Evolutionary conservation across 768 basidiomycete genomes (phyloP).

Genomic region (Scleroderma citrinum): DNA sequence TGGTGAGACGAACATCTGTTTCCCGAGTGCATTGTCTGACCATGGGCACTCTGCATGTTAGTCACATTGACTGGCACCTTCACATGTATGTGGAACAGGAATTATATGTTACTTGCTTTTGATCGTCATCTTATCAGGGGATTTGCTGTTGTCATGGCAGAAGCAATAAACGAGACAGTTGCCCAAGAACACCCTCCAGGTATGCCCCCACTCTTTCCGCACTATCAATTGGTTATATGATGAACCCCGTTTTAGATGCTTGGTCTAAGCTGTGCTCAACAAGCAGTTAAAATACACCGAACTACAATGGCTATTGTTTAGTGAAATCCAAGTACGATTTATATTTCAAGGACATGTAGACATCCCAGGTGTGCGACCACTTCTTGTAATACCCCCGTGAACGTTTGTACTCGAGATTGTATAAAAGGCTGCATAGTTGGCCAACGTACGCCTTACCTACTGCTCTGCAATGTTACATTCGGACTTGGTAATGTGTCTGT

Average conservation of each 20-base stretch:
- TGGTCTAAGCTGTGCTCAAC: conserved; percentile 10
- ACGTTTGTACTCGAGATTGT: no score
- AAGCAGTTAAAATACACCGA: no score
- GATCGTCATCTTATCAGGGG: conserved; percentile 32
- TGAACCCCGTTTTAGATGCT: neutral
- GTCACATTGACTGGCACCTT: conserved; percentile 20
- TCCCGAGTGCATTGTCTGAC: neutral
- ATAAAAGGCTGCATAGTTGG: no score
- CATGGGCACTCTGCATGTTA: neutral
- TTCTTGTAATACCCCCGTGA: no score
- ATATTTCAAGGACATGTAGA: no score
- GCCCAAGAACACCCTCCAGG: conserved; percentile 9
- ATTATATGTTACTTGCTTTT: neutral
- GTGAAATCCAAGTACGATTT: no score
- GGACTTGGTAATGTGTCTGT: no score
- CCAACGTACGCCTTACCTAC: no score
- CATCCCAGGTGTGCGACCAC: no score
- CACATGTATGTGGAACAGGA: conserved; percentile 4
- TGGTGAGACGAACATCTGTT: conserved; percentile 8
- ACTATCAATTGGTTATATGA: neutral
- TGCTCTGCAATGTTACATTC: no score
- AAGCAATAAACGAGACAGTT: conserved; percentile 5
- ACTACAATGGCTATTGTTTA: no score
- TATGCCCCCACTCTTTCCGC: neutral
- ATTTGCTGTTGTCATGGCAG: conserved; percentile 17